A percentile compares a stretch with the other conserved stretches of the same genome.
These are phyloP conservation scores for Cladophialophora immunda DNA, from an alignment of 2,329 filamentous ascomycete species.

Conservation along the genomic window DNA sequence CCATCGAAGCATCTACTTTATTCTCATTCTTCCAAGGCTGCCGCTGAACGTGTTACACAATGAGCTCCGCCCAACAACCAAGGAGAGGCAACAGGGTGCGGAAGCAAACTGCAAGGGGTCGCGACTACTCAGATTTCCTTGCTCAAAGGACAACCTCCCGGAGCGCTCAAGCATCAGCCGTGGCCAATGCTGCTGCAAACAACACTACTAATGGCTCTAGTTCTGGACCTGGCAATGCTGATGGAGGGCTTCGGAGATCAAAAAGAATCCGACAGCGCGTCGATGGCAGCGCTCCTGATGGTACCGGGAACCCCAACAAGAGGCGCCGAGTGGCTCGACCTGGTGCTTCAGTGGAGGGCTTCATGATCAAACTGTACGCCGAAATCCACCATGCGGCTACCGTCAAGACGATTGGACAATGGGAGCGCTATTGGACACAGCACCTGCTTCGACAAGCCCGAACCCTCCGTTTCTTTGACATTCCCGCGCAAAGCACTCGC, in stretches of 20 bases:
- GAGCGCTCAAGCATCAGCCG: background rate
- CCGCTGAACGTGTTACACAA: background rate
- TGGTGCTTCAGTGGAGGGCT: background rate
- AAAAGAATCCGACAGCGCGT: background rate
- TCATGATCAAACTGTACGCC: slow-evolving; percentile 24
- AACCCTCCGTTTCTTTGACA: slow-evolving; percentile 17
- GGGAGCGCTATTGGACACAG: slow-evolving; percentile 5
- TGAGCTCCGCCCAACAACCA: slow-evolving; percentile 5
- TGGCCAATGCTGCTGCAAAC: background rate
- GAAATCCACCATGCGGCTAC: slow-evolving; percentile 22
- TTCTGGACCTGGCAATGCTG: background rate
- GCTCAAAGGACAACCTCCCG: background rate
- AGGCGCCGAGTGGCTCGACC: background rate
- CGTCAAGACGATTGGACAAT: background rate
- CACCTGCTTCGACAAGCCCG: slow-evolving; percentile 18
- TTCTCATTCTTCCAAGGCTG: background rate
- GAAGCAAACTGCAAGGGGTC: slow-evolving; percentile 9
- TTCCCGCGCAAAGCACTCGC: background rate
- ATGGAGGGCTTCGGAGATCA: background rate
- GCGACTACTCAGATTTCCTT: background rate
- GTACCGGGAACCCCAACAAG: background rate
- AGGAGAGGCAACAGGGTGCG: slow-evolving; percentile 5
- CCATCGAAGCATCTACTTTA: background rate
- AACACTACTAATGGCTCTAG: background rate
- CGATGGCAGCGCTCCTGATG: background rate